A percentile compares a stretch with the other conserved stretches of the same genome.
phyloP scores from a whole-genome alignment of 192 early-diverging fungal genomes.

The Coemansia pectinata region DNA sequence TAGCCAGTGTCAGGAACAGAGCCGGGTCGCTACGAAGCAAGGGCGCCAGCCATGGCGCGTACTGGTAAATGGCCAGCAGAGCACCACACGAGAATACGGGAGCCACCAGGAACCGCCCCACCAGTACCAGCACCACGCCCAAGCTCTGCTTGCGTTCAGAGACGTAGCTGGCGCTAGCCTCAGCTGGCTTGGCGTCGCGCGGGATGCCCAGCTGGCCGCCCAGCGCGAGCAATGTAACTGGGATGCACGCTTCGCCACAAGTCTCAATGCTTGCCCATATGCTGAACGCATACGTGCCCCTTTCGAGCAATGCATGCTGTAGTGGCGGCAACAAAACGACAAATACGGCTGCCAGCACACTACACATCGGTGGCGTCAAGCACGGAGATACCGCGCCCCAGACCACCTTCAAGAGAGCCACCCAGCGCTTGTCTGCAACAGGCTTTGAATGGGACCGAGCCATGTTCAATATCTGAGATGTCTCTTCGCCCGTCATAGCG shows the following conservation, averaged over 20 bases:
- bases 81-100: slow-evolving; percentile 24
- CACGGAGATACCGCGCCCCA: slow-evolving; percentile 10
- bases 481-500: neutral
- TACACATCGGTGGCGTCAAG: slow-evolving; percentile 28
- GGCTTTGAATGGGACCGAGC: neutral
- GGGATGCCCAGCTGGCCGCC: slow-evolving; percentile 61
- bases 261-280: slow-evolving; percentile 57
- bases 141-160: slow-evolving; percentile 14
- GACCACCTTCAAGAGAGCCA: neutral
- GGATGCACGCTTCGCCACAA: slow-evolving; percentile 71
- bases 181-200: neutral
- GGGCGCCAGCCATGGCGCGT: slow-evolving; percentile 36
- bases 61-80: slow-evolving; percentile 30
- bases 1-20: slow-evolving; percentile 60
- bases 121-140: slow-evolving; percentile 34
- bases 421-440: neutral
- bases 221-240: slow-evolving; percentile 67
- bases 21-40: slow-evolving; percentile 59
- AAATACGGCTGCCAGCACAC: slow-evolving; percentile 16
- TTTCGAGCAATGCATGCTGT: slow-evolving; percentile 12
- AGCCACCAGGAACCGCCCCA: slow-evolving; percentile 46
- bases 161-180: neutral
- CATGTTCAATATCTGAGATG: neutral
- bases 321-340: slow-evolving; percentile 22
- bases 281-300: slow-evolving; percentile 26